phyloP scores from a whole-genome alignment of 164 flowering plant species.

The Aristolochia contorta region DNA sequence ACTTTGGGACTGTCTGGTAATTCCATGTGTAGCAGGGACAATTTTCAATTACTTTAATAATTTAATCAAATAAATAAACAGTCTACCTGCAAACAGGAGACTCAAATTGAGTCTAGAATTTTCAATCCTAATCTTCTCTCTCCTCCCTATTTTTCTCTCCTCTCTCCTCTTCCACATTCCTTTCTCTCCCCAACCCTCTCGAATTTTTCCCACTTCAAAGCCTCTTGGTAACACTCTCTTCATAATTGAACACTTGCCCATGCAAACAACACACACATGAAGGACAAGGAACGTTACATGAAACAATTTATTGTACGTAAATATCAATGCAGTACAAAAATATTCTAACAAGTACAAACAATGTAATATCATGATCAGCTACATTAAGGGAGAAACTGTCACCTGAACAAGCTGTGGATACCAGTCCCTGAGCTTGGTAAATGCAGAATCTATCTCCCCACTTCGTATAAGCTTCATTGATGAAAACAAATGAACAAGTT shows the following conservation, averaged over 20 bases:
- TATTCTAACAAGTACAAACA: background rate
- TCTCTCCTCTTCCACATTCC: no score
- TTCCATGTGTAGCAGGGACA: no score
- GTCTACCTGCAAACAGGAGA: no score
- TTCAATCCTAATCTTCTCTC: no score
- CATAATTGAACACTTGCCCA: no score
- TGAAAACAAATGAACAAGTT: conserved; percentile 3
- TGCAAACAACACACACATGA: no score
- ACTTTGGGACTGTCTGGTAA: no score
- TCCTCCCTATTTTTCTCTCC: no score
- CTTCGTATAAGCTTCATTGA: conserved; percentile 64
- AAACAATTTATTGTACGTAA: background rate
- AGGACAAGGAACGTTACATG: background rate
- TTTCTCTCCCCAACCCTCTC: background rate
- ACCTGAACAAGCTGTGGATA: conserved; percentile 92
- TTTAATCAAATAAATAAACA: no score
- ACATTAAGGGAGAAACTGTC: conserved; percentile 4
- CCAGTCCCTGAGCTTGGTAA: conserved; percentile 61
- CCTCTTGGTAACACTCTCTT: background rate
- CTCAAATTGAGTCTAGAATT: no score
- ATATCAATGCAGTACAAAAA: no score
- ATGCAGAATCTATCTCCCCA: conserved; percentile 75
- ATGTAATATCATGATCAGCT: background rate
- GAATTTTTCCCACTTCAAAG: background rate
- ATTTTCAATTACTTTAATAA: no score